phyloP scores from a whole-genome alignment of 2,329 filamentous ascomycete genomes.

The Fonsecaea multimorphosa region DNA sequence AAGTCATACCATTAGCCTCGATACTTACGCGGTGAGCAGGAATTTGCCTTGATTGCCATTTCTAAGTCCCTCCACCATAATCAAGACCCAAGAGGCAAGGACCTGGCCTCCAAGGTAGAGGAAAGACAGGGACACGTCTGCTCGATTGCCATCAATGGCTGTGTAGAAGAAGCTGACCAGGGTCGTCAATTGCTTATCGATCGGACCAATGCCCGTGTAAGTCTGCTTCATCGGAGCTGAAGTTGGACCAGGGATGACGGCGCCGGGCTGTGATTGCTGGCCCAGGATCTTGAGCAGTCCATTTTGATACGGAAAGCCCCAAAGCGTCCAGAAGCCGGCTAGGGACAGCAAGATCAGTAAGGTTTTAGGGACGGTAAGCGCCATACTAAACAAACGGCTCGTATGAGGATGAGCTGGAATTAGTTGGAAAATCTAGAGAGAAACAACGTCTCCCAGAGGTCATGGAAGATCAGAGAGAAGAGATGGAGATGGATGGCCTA shows the following conservation, averaged over 20 bases:
- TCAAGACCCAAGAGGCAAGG: constrained; percentile 50
- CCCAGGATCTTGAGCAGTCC: constrained; percentile 38
- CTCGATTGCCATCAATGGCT: constrained; percentile 47
- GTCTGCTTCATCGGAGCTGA: constrained; percentile 39
- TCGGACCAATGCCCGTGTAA: constrained; percentile 39
- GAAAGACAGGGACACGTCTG: constrained; percentile 46
- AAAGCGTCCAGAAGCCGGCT: constrained; percentile 39
- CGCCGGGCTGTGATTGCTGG: constrained; percentile 37
- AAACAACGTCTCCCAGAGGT: neutral
- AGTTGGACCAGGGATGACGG: constrained; percentile 40
- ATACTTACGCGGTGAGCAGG: constrained; percentile 26
- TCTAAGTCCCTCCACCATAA: constrained; percentile 55
- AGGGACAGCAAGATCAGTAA: constrained; percentile 31
- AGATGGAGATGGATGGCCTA: neutral
- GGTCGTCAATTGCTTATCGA: constrained; percentile 41
- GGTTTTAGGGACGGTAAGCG: constrained; percentile 21
- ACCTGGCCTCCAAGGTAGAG: constrained; percentile 51
- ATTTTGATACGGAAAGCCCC: constrained; percentile 41
- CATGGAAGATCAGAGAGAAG: neutral
- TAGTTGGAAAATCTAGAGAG: neutral
- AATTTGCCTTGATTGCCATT: constrained; percentile 51
- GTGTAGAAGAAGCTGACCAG: constrained; percentile 50
- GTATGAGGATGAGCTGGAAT: neutral
- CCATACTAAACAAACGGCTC: constrained; percentile 11
- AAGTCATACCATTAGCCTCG: neutral